Percentiles rank a stretch among this genome's conserved stretches.
Evolutionary conservation across 164 flowering plant species (phyloP).

Genomic region (Tetracentron sinense): DNA sequence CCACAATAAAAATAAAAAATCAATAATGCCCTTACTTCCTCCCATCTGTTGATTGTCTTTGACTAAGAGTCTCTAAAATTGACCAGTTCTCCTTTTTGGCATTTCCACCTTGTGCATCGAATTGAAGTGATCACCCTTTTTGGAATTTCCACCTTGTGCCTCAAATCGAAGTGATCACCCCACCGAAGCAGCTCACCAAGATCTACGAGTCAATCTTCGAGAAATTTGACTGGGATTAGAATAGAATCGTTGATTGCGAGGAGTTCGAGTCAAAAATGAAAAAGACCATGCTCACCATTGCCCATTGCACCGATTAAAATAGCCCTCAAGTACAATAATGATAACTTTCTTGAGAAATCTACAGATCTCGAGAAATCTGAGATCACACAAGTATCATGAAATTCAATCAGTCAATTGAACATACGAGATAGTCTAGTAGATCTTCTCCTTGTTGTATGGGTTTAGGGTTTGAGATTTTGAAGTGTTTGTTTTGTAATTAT

Average conservation of each 20-base stretch:
- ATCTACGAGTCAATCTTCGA: conserved; percentile 80
- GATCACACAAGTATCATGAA: conserved; percentile 1
- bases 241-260: conserved; percentile 58
- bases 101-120: no score
- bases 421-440: no score
- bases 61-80: no score
- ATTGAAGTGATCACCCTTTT: no score
- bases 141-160: conserved; percentile 81
- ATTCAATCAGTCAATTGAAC: no score
- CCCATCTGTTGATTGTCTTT: no score
- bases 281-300: conserved; percentile 81
- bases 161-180: conserved; percentile 50
- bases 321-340: conserved; percentile 60
- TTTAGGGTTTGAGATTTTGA: no score
- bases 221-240: conserved; percentile 60
- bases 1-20: no score
- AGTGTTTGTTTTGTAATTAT: no score
- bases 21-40: no score
- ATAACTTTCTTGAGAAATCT: conserved; percentile 54
- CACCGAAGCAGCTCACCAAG: conserved; percentile 61
- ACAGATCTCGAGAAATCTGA: conserved; percentile 61
- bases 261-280: conserved; percentile 72
- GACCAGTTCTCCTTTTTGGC: no score
- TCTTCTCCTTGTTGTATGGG: background rate
- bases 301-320: conserved; percentile 89